These are phyloP conservation scores for Penicillium turbatum DNA, from an alignment of 495 filamentous ascomycete species.

Conservation along the genomic window DNA sequence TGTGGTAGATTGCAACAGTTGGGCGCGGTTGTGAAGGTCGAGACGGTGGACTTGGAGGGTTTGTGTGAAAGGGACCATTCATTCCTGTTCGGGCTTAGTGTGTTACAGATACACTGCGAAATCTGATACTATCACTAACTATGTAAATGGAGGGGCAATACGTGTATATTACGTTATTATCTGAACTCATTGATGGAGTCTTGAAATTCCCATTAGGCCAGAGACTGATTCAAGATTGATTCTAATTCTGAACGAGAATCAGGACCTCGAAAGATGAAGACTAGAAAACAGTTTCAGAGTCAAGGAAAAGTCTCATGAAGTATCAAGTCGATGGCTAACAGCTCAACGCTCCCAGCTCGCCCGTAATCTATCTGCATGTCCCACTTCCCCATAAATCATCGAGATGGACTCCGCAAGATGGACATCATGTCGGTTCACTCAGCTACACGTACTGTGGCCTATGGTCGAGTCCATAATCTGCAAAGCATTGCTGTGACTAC, in stretches of 20 bases:
- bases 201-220: background rate
- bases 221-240: background rate
- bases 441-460: constrained; percentile 25
- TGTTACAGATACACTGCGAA: constrained; percentile 1
- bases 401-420: background rate
- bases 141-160: constrained; percentile 20
- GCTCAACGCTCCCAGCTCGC: background rate
- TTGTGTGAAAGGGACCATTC: constrained; percentile 41
- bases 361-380: constrained; percentile 5
- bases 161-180: constrained; percentile 3
- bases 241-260: background rate
- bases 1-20: constrained; percentile 32
- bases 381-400: constrained; percentile 11
- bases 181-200: background rate
- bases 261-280: too few species aligned
- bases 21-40: constrained; percentile 26
- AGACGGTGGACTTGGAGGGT: constrained; percentile 27
- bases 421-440: constrained; percentile 12
- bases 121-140: background rate
- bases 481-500: constrained; percentile 34
- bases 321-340: background rate
- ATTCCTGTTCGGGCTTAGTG: constrained; percentile 25
- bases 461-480: constrained; percentile 28
- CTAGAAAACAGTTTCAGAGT: too few species aligned
- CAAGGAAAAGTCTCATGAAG: too few species aligned